Evolutionary conservation across 352 stramenopile genomes (phyloP).

Genomic region (Globisporangium barbulae): DNA sequence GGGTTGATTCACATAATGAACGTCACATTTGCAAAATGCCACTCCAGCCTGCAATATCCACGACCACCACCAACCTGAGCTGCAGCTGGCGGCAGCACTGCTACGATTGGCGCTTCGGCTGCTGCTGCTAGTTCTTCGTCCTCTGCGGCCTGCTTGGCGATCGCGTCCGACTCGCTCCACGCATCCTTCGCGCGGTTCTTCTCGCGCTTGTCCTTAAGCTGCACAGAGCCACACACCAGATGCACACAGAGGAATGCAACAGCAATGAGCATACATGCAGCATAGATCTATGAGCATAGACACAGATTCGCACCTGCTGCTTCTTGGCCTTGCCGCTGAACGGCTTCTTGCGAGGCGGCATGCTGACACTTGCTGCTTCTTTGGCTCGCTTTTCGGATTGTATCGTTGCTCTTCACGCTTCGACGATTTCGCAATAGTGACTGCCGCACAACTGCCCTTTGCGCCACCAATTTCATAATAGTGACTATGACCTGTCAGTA

Average conservation of each 20-base stretch:
- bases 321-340: conserved; percentile 89
- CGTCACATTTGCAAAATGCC: not conserved
- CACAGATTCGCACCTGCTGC: conserved; percentile 49
- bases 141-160: conserved; percentile 16
- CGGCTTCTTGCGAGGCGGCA: conserved; percentile 64
- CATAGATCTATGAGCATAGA: no score
- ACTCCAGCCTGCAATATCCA: not conserved
- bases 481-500: not conserved
- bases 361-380: conserved; percentile 1
- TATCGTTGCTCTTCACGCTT: not conserved
- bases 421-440: not conserved
- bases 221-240: not conserved
- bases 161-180: conserved; percentile 23
- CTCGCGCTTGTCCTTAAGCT: conserved; percentile 78
- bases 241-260: not conserved
- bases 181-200: conserved; percentile 37
- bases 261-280: not conserved
- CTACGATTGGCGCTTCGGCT: not conserved
- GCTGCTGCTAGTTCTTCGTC: conserved; percentile 6
- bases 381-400: not conserved
- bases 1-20: not conserved
- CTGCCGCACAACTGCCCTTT: not conserved
- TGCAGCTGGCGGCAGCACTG: not conserved
- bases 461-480: not conserved
- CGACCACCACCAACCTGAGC: not conserved